phyloP scores from a whole-genome alignment of 768 basidiomycete genomes.

The Lactarius evosmus region DNA sequence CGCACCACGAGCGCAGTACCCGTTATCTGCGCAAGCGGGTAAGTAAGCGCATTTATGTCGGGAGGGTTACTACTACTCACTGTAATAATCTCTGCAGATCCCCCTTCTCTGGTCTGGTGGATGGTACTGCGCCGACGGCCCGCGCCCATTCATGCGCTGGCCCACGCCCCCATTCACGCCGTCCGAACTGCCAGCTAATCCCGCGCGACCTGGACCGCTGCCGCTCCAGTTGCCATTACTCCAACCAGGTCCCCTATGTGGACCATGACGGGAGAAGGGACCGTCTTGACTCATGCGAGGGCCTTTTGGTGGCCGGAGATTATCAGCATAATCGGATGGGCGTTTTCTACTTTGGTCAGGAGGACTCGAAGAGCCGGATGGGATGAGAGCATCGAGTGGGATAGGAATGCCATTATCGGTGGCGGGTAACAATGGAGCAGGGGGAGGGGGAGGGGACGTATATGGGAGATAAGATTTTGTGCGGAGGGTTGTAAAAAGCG shows the following conservation, averaged over 20 bases:
- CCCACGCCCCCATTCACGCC: constrained; percentile 31
- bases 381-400: constrained; percentile 63
- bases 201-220: constrained; percentile 31
- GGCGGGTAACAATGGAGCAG: constrained; percentile 36
- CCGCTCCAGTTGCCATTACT: constrained; percentile 35
- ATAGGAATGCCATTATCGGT: constrained; percentile 74
- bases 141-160: constrained; percentile 27
- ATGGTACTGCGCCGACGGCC: constrained; percentile 44
- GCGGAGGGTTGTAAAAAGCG: constrained; percentile 79
- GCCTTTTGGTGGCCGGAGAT: constrained; percentile 62
- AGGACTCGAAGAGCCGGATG: constrained; percentile 42
- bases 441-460: constrained; percentile 39
- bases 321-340: constrained; percentile 57
- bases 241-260: constrained; percentile 40
- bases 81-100: constrained; percentile 89
- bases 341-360: constrained; percentile 64
- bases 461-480: constrained; percentile 86
- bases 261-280: constrained; percentile 62
- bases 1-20: constrained; percentile 85
- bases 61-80: constrained; percentile 46
- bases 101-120: constrained; percentile 73
- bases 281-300: constrained; percentile 62
- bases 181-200: constrained; percentile 36
- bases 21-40: constrained; percentile 58
- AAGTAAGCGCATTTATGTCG: constrained; percentile 13